A percentile compares a stretch with the other conserved stretches of the same genome.
Evolutionary conservation across 345 rosid genomes (phyloP).

Genomic region (Adansonia digitata): DNA sequence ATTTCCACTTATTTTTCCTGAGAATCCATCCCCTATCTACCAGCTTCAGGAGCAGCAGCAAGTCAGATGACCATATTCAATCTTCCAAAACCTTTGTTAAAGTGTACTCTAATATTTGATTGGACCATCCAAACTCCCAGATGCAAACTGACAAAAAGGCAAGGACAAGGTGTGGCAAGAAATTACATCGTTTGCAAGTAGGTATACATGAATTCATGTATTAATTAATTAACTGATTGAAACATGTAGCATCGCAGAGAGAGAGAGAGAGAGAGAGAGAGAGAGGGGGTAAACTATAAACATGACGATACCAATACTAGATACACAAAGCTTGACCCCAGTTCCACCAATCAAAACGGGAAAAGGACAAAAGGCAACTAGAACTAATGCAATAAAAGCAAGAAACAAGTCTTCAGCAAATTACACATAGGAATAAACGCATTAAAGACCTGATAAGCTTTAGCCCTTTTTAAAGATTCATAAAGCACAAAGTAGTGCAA

Average conservation of each 20-base stretch:
- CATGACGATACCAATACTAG: background rate
- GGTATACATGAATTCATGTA: background rate
- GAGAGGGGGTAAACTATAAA: background rate
- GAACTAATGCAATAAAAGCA: background rate
- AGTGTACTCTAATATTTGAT: conserved; percentile 57
- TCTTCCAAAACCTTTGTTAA: background rate
- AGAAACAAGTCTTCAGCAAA: background rate
- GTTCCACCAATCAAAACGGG: background rate
- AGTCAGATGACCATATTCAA: background rate
- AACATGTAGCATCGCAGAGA: background rate
- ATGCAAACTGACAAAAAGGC: conserved; percentile 70
- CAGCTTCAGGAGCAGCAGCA: background rate
- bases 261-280: background rate
- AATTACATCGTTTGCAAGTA: background rate
- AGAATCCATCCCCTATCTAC: too few relatives aligned
- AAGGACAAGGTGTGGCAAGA: background rate
- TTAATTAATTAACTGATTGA: background rate
- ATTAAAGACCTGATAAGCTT: background rate
- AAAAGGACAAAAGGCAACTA: background rate
- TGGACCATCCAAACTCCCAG: conserved; percentile 91
- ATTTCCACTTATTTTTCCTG: too few relatives aligned
- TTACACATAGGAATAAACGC: too few relatives aligned
- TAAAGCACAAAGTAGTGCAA: background rate
- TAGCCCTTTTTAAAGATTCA: background rate
- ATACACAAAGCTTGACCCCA: background rate